These are phyloP conservation scores for Austroboletus novae-zelandiae DNA, from an alignment of 1,284 basidiomycete species.

Conservation along the genomic window DNA sequence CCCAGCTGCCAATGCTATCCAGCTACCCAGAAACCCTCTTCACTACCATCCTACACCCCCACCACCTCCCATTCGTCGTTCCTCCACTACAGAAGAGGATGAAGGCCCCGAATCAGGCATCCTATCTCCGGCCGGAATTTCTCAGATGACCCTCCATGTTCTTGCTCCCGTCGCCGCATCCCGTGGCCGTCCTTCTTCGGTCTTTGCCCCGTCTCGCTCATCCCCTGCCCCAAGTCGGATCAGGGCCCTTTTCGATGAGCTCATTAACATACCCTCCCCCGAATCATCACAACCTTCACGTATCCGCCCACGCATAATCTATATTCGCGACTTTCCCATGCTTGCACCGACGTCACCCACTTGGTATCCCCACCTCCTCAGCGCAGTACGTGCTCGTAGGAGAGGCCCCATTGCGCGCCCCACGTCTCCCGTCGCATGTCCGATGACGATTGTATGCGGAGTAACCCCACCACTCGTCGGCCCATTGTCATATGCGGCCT, in stretches of 20 bases:
- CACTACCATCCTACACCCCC: slow-evolving; percentile 51
- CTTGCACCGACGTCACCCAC: slow-evolving; percentile 67
- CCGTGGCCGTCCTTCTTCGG: slow-evolving; percentile 42
- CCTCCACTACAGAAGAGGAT: slow-evolving; percentile 54
- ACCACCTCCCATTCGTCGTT: slow-evolving; percentile 22
- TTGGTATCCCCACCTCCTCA: slow-evolving; percentile 80
- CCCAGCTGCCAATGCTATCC: slow-evolving; percentile 61
- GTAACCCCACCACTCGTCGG: slow-evolving; percentile 66
- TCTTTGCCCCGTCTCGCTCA: slow-evolving; percentile 42
- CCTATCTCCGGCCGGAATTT: slow-evolving; percentile 29
- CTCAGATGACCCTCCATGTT: slow-evolving; percentile 64
- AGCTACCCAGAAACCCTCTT: slow-evolving; percentile 68
- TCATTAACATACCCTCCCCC: slow-evolving; percentile 60
- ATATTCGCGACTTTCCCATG: slow-evolving; percentile 77
- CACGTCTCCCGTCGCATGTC: slow-evolving; percentile 57
- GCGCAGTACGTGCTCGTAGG: slow-evolving; percentile 72
- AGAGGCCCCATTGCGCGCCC: slow-evolving; percentile 56
- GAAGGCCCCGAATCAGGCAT: slow-evolving; percentile 31
- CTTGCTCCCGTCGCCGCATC: slow-evolving; percentile 44
- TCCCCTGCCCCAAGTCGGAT: slow-evolving; percentile 48
- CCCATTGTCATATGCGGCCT: slow-evolving; percentile 12
- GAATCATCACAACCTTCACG: slow-evolving; percentile 22
- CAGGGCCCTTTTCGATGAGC: slow-evolving; percentile 69
- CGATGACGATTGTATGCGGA: slow-evolving; percentile 80
- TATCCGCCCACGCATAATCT: slow-evolving; percentile 69